A percentile compares a stretch with the other conserved stretches of the same genome.
Conservation (phyloP, 164 flowering plant genomes). For the Annona cherimola region DNA sequence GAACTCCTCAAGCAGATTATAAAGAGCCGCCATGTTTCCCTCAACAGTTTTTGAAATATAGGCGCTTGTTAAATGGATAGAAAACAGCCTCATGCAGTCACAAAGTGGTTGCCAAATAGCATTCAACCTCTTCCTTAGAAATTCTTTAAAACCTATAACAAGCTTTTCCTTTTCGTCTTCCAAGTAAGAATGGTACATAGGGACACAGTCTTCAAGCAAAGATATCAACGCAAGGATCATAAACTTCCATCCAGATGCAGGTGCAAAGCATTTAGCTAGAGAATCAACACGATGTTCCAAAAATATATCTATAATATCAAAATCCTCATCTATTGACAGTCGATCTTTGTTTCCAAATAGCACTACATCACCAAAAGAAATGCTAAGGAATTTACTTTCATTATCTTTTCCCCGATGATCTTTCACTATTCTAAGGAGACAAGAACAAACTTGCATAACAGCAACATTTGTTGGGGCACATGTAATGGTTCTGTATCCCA, state of each 20-base stretch:
- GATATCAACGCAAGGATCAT: conserved; percentile 32
- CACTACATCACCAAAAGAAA: neutral
- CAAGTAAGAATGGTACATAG: conserved; percentile 27
- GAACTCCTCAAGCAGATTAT: neutral
- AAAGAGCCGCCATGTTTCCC: neutral
- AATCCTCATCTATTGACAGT: neutral
- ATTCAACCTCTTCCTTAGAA: neutral
- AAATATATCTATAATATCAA: conserved; percentile 3
- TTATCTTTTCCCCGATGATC: conserved; percentile 4
- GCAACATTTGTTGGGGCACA: conserved; percentile 82
- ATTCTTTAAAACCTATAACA: neutral
- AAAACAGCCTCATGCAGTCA: neutral
- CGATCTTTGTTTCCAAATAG: neutral
- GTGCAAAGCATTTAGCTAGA: conserved; percentile 40
- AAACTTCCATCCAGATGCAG: conserved; percentile 33
- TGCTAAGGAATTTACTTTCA: neutral
- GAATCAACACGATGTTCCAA: conserved; percentile 8
- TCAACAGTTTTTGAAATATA: neutral
- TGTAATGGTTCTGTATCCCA: conserved; percentile 38
- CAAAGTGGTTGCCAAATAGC: neutral
- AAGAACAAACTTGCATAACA: conserved; percentile 47
- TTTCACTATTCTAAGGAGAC: conserved; percentile 36
- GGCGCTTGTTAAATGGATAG: neutral
- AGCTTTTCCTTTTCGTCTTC: conserved; percentile 24
- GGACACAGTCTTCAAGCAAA: conserved; percentile 45